A percentile compares a stretch with the other conserved stretches of the same genome.
These are phyloP conservation scores for Trametes cinnabarina DNA, from an alignment of 768 basidiomycete genomes.

Conservation along the genomic window DNA sequence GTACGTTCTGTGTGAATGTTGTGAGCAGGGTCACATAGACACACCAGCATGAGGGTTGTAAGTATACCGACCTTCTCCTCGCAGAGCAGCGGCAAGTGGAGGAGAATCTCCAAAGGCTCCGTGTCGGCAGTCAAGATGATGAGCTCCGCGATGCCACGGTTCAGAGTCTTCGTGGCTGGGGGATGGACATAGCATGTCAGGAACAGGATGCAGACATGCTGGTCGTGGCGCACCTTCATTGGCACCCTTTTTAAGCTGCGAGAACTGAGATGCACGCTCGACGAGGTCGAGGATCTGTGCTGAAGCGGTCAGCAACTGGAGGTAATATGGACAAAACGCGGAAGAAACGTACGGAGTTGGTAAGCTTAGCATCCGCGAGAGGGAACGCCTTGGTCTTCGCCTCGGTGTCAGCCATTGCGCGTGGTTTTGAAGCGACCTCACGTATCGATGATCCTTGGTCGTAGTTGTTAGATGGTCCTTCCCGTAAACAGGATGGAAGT, in stretches of 20 bases:
- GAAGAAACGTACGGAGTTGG: conserved; percentile 70
- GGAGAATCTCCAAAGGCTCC: conserved; percentile 94
- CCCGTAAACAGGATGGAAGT: conserved; percentile 19
- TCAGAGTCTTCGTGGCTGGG: conserved; percentile 93
- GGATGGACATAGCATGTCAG: background rate
- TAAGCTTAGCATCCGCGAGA: conserved; percentile 78
- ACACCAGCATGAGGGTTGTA: background rate
- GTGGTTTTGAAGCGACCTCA: conserved; percentile 60
- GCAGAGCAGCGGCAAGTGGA: conserved; percentile 95
- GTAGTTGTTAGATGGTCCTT: conserved; percentile 21
- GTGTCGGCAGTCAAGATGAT: conserved; percentile 96
- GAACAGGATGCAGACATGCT: background rate
- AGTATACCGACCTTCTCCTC: conserved; percentile 82
- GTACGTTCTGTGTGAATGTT: conserved; percentile 71
- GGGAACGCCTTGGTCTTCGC: conserved; percentile 83
- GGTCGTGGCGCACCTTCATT: conserved; percentile 74
- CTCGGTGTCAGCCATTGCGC: conserved; percentile 54
- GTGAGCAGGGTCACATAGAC: background rate
- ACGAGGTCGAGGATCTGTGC: conserved; percentile 89
- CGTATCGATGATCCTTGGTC: conserved; percentile 86
- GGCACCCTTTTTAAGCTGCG: conserved; percentile 98
- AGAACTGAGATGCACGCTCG: conserved; percentile 94
- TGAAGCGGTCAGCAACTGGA: background rate
- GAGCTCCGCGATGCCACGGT: conserved; percentile 97
- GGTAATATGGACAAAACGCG: background rate